These are phyloP conservation scores for Elsinoe fawcettii DNA, from an alignment of 2,329 filamentous ascomycete species.

Conservation along the genomic window DNA sequence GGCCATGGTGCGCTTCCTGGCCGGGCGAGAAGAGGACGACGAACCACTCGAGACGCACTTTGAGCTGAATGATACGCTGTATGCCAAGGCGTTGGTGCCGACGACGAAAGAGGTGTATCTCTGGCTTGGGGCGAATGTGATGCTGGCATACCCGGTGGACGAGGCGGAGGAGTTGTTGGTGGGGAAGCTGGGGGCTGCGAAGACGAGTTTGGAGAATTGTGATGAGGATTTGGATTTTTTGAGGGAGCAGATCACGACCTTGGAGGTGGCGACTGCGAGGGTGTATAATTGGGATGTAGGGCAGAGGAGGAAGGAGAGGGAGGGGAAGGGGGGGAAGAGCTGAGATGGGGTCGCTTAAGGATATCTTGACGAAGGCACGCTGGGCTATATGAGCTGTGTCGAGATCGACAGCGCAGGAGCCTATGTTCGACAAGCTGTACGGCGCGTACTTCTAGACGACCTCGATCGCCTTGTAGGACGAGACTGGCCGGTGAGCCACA, in stretches of 20 bases:
- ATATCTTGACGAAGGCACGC: neutral
- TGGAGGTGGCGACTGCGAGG: slow-evolving; percentile 90
- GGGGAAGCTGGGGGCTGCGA: slow-evolving; percentile 70
- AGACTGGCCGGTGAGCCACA: no score
- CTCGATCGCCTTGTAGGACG: no score
- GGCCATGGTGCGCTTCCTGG: slow-evolving; percentile 81
- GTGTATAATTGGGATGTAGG: slow-evolving; percentile 99
- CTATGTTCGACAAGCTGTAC: no score
- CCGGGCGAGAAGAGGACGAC: slow-evolving; percentile 59
- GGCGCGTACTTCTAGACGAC: no score
- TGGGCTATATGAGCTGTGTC: neutral
- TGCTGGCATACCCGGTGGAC: slow-evolving; percentile 86
- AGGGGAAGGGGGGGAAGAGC: slow-evolving; percentile 28
- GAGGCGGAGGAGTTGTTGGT: slow-evolving; percentile 75
- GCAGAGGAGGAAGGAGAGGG: slow-evolving; percentile 85
- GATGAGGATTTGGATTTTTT: slow-evolving; percentile 96
- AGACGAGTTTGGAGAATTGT: slow-evolving; percentile 73
- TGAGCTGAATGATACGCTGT: slow-evolving; percentile 92
- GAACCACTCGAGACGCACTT: slow-evolving; percentile 86
- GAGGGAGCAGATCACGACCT: slow-evolving; percentile 94
- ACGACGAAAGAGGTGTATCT: slow-evolving; percentile 87
- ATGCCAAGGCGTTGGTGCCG: slow-evolving; percentile 75
- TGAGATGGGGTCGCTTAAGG: neutral
- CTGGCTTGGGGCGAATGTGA: slow-evolving; percentile 97
- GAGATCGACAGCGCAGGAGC: no score